These are phyloP conservation scores for Aquilaria malaccensis DNA, from an alignment of 345 rosid genomes.

Conservation along the genomic window DNA sequence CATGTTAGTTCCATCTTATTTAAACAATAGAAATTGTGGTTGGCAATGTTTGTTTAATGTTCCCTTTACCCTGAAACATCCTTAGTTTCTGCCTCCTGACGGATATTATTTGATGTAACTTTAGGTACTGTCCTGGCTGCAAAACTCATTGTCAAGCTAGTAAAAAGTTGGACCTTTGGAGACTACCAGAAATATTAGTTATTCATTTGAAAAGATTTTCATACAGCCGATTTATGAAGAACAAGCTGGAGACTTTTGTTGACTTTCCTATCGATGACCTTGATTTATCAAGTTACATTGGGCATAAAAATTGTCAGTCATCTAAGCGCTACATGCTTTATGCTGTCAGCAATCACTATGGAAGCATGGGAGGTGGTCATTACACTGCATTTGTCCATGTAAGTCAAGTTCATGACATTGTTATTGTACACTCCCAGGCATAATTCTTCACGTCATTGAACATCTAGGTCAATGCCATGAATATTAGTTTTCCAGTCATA, in stretches of 20 bases:
- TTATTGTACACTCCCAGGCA: no score
- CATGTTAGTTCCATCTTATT: neutral
- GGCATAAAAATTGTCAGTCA: conserved; percentile 40
- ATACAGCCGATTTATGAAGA: conserved; percentile 73
- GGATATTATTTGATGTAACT: conserved; percentile 11
- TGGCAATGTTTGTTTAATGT: neutral
- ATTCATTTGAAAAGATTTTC: conserved; percentile 96
- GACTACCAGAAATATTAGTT: conserved; percentile 88
- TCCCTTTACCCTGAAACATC: neutral
- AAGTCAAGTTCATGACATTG: conserved; percentile 25
- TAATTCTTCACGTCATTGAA: no score
- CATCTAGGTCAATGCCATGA: no score
- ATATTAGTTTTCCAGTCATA: no score
- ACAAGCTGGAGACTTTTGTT: conserved; percentile 89
- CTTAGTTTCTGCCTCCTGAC: conserved; percentile 11
- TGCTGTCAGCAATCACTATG: conserved; percentile 95
- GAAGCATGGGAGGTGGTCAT: conserved; percentile 98
- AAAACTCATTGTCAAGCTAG: conserved; percentile 84
- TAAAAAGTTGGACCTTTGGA: conserved; percentile 96
- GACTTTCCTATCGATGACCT: conserved; percentile 90
- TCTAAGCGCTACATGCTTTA: conserved; percentile 76
- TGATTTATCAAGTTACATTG: conserved; percentile 69
- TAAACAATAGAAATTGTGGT: neutral
- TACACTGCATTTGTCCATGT: conserved; percentile 98
- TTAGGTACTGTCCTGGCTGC: conserved; percentile 94